Percentiles rank a stretch among this genome's conserved stretches.
phyloP scores from a whole-genome alignment of 2,329 filamentous ascomycete genomes.

The Bipolaris gigantea region DNA sequence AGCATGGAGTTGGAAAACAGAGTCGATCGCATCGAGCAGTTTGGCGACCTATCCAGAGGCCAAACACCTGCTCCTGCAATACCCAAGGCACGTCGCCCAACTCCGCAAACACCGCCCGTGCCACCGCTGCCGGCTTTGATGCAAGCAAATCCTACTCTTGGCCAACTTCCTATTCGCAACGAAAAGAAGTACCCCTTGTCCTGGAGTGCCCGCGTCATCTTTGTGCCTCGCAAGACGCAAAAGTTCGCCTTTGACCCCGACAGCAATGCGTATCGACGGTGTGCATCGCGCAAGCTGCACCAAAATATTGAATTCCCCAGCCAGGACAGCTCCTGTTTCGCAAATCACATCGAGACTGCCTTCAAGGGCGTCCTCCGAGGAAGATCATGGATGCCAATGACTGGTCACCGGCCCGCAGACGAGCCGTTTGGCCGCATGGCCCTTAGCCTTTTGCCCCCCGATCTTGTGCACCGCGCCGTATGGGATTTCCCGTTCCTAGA shows the following conservation, averaged over 20 bases:
- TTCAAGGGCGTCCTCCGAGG: conserved; percentile 44
- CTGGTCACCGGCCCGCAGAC: conserved; percentile 43
- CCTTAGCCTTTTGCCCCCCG: conserved; percentile 39
- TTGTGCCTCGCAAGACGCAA: conserved; percentile 44
- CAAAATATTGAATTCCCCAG: conserved; percentile 44
- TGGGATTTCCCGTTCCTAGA: conserved; percentile 48
- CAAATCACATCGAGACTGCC: conserved; percentile 39
- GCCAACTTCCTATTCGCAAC: conserved; percentile 43
- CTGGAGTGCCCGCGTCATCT: conserved; percentile 44
- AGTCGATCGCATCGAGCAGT: conserved; percentile 40
- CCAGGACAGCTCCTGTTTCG: conserved; percentile 44
- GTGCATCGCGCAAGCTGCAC: conserved; percentile 44
- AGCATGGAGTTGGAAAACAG: conserved; percentile 47
- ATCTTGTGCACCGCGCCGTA: conserved; percentile 38
- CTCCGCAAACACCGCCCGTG: conserved; percentile 30
- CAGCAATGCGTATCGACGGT: conserved; percentile 44
- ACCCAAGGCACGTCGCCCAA: conserved; percentile 26
- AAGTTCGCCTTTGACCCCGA: conserved; percentile 45
- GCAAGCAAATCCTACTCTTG: conserved; percentile 33
- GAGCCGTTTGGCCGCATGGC: conserved; percentile 46
- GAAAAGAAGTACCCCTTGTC: conserved; percentile 44
- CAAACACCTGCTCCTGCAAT: conserved; percentile 36
- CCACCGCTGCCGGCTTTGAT: conserved; percentile 35
- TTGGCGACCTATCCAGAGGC: conserved; percentile 29
- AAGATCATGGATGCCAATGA: conserved; percentile 47